Percentiles rank a stretch among this genome's conserved stretches.
Evolutionary conservation across 495 filamentous ascomycete genomes (phyloP).

Genomic region (Penicillium malachiteum): DNA sequence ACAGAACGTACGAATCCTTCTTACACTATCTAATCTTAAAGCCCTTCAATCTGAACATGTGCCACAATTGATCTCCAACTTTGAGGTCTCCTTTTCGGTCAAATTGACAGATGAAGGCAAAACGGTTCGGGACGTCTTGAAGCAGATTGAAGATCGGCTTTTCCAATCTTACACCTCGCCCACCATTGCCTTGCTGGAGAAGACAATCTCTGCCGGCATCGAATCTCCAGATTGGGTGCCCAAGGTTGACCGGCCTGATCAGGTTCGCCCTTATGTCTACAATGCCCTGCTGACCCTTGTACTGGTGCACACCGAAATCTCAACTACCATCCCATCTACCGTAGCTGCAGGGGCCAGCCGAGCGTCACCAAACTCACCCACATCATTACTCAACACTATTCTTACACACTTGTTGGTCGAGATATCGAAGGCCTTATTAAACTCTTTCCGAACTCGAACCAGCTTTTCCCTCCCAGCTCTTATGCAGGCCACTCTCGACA

Average conservation of each 20-base stretch:
- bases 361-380: conserved; percentile 46
- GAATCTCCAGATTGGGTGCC: conserved; percentile 69
- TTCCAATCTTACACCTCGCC: conserved; percentile 89
- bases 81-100: conserved; percentile 85
- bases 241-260: conserved; percentile 58
- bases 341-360: conserved; percentile 28
- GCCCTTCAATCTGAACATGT: conserved; percentile 73
- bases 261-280: conserved; percentile 87
- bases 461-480: conserved; percentile 74
- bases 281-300: conserved; percentile 78
- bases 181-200: conserved; percentile 57
- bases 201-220: conserved; percentile 70
- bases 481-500: conserved; percentile 95
- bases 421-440: conserved; percentile 66
- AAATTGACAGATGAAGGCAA: conserved; percentile 89
- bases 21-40: conserved; percentile 89
- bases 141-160: conserved; percentile 82
- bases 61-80: conserved; percentile 77
- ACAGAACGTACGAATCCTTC: conserved; percentile 85
- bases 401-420: conserved; percentile 79
- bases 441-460: conserved; percentile 64
- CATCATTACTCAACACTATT: conserved; percentile 64
- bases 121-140: conserved; percentile 82
- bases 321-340: conserved; percentile 62
- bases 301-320: conserved; percentile 86